These are phyloP conservation scores for Rauvolfia tetraphylla DNA, from an alignment of 257 asterid species.

Conservation along the genomic window DNA sequence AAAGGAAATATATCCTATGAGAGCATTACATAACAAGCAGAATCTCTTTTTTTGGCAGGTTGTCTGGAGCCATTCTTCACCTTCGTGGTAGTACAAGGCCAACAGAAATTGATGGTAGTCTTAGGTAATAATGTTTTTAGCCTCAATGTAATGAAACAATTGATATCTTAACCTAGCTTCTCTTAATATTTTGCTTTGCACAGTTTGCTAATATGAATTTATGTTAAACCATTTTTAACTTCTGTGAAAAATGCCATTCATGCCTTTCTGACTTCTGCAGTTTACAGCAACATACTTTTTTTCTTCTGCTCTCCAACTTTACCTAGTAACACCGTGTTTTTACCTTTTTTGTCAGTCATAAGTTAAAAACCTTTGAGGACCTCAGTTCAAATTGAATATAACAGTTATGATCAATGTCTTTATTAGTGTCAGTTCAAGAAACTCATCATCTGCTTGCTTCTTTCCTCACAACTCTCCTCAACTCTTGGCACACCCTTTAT, in stretches of 20 bases:
- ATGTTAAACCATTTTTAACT: not conserved
- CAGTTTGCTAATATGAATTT: not conserved
- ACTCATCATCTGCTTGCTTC: not conserved
- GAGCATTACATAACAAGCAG: not conserved
- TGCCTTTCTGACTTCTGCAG: not conserved
- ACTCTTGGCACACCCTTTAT: not conserved
- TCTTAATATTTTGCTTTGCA: not conserved
- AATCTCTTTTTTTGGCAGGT: slow-evolving; percentile 16
- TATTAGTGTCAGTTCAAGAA: not conserved
- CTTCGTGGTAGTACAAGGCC: not conserved
- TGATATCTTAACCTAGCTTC: not conserved
- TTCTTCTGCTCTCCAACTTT: no score
- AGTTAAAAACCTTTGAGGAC: not conserved
- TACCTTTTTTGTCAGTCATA: no score
- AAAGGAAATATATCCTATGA: not conserved
- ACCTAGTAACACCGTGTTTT: no score
- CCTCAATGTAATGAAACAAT: not conserved
- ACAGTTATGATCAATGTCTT: not conserved
- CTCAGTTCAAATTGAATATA: not conserved
- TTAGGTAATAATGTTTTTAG: not conserved
- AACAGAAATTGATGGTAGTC: not conserved
- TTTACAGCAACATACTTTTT: not conserved
- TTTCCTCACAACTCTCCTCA: not conserved
- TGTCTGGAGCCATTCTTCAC: slow-evolving; percentile 5
- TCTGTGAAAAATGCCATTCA: not conserved